phyloP scores from a whole-genome alignment of 306 rosid species.

The Styphnolobium japonicum region DNA sequence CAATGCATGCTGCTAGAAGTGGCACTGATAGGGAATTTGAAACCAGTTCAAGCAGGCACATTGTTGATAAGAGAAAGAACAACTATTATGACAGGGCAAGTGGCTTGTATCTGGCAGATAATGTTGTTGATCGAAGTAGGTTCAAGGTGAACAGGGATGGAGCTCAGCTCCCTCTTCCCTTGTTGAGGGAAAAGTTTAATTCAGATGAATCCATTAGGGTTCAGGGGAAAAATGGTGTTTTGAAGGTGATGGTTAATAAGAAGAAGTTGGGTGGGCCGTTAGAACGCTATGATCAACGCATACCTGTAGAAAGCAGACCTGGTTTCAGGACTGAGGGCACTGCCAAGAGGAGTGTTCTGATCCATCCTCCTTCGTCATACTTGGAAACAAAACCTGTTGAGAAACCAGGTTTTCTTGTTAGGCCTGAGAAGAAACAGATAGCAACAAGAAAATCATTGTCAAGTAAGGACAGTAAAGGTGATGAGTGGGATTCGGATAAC shows the following conservation, averaged over 20 bases:
- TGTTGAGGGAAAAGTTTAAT: constrained; percentile 53
- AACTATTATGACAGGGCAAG: constrained; percentile 36
- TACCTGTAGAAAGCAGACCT: constrained; percentile 46
- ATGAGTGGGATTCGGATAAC: constrained; percentile 51
- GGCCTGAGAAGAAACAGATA: constrained; percentile 42
- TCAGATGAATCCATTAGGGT: constrained; percentile 71
- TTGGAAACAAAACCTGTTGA: constrained; percentile 36
- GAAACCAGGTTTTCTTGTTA: constrained; percentile 37
- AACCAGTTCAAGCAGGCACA: constrained; percentile 44
- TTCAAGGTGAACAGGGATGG: constrained; percentile 44
- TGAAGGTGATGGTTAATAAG: constrained; percentile 76
- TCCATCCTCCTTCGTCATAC: constrained; percentile 39
- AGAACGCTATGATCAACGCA: constrained; percentile 39
- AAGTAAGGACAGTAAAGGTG: constrained; percentile 44
- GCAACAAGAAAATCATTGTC: constrained; percentile 47
- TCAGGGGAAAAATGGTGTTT: constrained; percentile 90
- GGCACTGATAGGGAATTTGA: constrained; percentile 52
- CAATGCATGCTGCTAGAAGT: constrained; percentile 41
- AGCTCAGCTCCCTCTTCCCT: constrained; percentile 26
- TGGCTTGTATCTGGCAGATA: constrained; percentile 40
- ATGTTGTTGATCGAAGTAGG: constrained; percentile 34
- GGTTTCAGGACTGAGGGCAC: constrained; percentile 41
- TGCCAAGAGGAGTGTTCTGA: constrained; percentile 38
- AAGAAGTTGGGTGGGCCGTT: constrained; percentile 39
- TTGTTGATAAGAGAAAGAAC: constrained; percentile 47